phyloP scores from a whole-genome alignment of 2,329 filamentous ascomycete genomes.

The Coniochaeta sp. region DNA sequence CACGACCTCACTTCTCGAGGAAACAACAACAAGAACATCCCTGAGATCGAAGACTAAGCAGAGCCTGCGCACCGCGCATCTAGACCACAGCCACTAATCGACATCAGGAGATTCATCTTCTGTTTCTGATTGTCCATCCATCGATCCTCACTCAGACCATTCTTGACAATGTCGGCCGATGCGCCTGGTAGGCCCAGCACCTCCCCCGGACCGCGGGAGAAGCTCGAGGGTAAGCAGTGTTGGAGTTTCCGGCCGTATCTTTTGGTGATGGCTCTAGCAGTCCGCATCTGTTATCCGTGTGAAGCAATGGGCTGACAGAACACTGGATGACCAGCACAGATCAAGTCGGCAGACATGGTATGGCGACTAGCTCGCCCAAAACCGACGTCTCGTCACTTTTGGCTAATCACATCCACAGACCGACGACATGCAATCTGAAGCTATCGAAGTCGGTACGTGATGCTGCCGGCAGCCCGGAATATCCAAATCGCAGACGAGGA shows the following conservation, averaged over 20 bases:
- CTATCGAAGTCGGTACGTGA: constrained; percentile 84
- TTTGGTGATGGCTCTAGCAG: neutral
- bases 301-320: neutral
- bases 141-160: neutral
- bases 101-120: neutral
- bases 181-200: constrained; percentile 23
- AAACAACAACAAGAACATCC: neutral
- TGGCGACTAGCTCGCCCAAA: constrained; percentile 16
- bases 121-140: neutral
- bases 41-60: neutral
- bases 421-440: constrained; percentile 95
- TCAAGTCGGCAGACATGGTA: constrained; percentile 99
- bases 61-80: neutral
- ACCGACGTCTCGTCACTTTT: constrained; percentile 2
- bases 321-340: constrained; percentile 57
- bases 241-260: neutral
- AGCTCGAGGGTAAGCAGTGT: constrained; percentile 60
- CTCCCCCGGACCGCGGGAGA: constrained; percentile 54
- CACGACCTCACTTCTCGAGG: neutral
- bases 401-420: constrained; percentile 46
- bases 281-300: neutral
- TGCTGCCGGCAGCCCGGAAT: neutral
- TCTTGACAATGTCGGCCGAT: constrained; percentile 18
- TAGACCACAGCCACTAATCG: neutral
- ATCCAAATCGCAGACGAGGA: neutral